Evolutionary conservation across 805 yeast species (phyloP), one percentile per base, ranked within the genome.

Genomic region (Teunomyces kruisii): DNA sequence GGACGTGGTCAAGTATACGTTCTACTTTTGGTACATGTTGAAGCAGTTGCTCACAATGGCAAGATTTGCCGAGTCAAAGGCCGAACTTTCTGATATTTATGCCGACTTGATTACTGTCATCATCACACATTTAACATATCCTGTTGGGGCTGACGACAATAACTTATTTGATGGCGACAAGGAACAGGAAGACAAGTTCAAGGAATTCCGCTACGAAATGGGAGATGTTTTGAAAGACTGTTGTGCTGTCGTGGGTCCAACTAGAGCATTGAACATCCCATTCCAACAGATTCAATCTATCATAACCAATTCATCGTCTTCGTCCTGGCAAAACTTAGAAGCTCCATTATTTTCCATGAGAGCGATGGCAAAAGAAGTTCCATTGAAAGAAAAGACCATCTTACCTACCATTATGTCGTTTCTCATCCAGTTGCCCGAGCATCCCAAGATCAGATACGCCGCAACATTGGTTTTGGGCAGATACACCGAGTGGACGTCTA

Each of bases 221-320:
- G 98, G 98, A 31, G 98, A 94, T 62, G 96, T 92, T n/a, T 70
- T 94, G 49, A 95, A 95, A 60, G 96, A 90, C 61, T 90, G 98
- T 70, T 88, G 97, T 55, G 87, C 88, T 1, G 92, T 94, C 3
- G 82, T 88, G 35, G 98, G 98, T 1, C 75, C 95, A 2, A 67
- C 78, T 8, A 70, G 66, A 32, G 89, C 96, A 0, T 71, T 94
- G 29, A 64, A 68, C 16, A 83, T 87, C 43, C 96, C 97, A 14
- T 85, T 82, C 55, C 67, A 69, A 29, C 78, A 75, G 55, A 78
- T 90, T 40, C 79, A 79, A 52, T 43, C 59, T n/a, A 40, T 67
- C 24, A 51, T 65, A 62, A 12, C 58, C 63, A 61, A 65, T 38
- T 44, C 57, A 2, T 60, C 64, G 33, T 61, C 68, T n/a, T 62